A percentile compares a stretch with the other conserved stretches of the same genome.
These are phyloP conservation scores for Hypoxylon sp. DNA, from an alignment of 2,329 filamentous ascomycete genomes.

Conservation along the genomic window DNA sequence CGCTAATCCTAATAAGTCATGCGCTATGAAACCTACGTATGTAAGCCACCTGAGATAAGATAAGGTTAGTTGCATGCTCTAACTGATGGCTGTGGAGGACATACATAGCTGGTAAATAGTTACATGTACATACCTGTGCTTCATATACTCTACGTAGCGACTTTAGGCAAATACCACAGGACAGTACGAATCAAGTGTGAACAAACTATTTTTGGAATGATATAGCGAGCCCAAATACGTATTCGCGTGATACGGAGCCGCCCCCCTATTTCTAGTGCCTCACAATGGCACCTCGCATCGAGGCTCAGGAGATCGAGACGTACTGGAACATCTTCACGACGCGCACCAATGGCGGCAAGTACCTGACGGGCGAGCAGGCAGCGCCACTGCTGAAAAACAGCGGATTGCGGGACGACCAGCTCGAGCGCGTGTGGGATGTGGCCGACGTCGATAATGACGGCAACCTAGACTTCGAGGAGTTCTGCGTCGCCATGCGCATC, in stretches of 20 bases:
- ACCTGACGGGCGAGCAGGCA: slow-evolving; percentile 70
- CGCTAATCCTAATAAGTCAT: too few relatives aligned
- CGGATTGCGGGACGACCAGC: slow-evolving; percentile 76
- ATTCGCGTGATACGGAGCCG: background rate
- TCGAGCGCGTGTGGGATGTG: slow-evolving; percentile 98
- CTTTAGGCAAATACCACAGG: background rate
- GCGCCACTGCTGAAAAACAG: slow-evolving; percentile 74
- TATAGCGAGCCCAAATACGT: background rate
- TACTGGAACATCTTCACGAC: slow-evolving; percentile 75
- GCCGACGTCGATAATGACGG: slow-evolving; percentile 98
- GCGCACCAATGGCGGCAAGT: slow-evolving; percentile 70
- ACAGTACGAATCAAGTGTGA: background rate
- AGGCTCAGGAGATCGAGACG: slow-evolving; percentile 72
- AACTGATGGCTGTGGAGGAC: background rate
- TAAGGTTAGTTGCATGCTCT: slow-evolving; percentile 38
- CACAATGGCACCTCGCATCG: slow-evolving; percentile 71
- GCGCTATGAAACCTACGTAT: too few relatives aligned
- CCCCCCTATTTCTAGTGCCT: slow-evolving; percentile 16
- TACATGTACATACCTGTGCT: too few relatives aligned
- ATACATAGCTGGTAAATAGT: slow-evolving; percentile 5
- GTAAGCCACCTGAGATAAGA: too few relatives aligned
- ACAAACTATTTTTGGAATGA: background rate
- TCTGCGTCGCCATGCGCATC: slow-evolving; percentile 97
- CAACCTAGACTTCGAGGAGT: slow-evolving; percentile 98
- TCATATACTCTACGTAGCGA: too few relatives aligned